phyloP scores from a whole-genome alignment of 2,329 filamentous ascomycete species.

The Aureobasidium sp. region DNA sequence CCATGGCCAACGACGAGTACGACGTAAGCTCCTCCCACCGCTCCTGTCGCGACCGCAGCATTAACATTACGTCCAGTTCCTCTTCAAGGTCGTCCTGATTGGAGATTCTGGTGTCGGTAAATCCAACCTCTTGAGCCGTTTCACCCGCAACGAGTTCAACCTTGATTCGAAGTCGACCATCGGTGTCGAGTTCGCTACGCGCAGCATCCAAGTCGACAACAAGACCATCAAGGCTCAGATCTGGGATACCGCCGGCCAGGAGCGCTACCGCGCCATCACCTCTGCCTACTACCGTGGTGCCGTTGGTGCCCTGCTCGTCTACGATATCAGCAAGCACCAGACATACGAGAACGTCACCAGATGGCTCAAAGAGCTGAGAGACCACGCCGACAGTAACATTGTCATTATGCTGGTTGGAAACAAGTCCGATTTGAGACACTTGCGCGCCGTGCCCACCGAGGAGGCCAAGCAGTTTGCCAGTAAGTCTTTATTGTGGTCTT shows the following conservation, averaged over 20 bases:
- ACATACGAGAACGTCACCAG: constrained; percentile 98
- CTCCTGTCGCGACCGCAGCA: constrained; percentile 22
- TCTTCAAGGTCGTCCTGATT: constrained; percentile 99
- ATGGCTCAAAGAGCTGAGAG: constrained; percentile 97
- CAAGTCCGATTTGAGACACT: constrained; percentile 99
- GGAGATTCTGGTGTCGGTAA: constrained; percentile 99
- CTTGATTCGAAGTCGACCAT: constrained; percentile 99
- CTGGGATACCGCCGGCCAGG: constrained; percentile 98
- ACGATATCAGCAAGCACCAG: constrained; percentile 99
- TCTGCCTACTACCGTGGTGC: constrained; percentile 98
- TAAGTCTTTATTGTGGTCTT: constrained; percentile 38
- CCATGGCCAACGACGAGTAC: constrained; percentile 99
- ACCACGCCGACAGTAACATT: constrained; percentile 97
- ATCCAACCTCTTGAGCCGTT: constrained; percentile 98
- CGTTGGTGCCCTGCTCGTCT: constrained; percentile 93
- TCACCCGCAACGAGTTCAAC: constrained; percentile 99
- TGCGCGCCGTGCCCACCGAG: constrained; percentile 93
- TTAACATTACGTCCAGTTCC: constrained; percentile 60
- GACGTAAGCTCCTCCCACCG: constrained; percentile 62
- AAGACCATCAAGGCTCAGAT: constrained; percentile 99
- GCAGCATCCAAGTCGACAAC: constrained; percentile 96
- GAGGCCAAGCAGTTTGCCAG: constrained; percentile 98
- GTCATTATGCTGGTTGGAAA: constrained; percentile 99
- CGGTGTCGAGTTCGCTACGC: constrained; percentile 97
- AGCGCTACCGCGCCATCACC: constrained; percentile 97